These are phyloP conservation scores for Cladosporium sp. DNA, from an alignment of 2,329 filamentous ascomycete genomes.

Conservation along the genomic window DNA sequence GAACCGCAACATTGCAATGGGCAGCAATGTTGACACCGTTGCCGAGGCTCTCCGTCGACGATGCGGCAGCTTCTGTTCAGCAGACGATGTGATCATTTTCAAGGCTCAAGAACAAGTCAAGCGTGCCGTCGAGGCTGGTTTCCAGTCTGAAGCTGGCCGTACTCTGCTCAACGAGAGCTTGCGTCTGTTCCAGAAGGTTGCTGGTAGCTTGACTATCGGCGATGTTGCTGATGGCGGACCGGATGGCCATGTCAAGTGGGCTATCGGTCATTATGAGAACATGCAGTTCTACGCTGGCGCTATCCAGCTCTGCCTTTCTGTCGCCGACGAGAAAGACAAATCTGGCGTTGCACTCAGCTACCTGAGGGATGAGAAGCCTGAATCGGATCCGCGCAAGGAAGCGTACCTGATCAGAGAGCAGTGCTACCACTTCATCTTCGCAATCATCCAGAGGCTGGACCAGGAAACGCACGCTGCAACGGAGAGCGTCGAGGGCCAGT, in stretches of 20 bases:
- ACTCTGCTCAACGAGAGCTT: conserved; percentile 83
- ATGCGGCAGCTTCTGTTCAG: conserved; percentile 95
- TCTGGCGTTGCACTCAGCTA: conserved; percentile 80
- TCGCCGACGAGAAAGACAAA: conserved; percentile 79
- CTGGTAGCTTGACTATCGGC: conserved; percentile 66
- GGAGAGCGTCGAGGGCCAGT: conserved; percentile 70
- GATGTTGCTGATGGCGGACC: background rate
- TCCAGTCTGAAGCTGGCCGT: conserved; percentile 70
- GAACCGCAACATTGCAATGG: conserved; percentile 93
- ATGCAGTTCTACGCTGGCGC: conserved; percentile 88
- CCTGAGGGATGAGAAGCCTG: conserved; percentile 77
- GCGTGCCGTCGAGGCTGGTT: conserved; percentile 72
- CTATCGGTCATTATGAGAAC: conserved; percentile 71
- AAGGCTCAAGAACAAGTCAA: conserved; percentile 95
- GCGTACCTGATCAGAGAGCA: conserved; percentile 66
- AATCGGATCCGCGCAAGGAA: conserved; percentile 62
- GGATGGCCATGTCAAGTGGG: conserved; percentile 67
- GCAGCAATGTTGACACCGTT: conserved; percentile 94
- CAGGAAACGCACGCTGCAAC: conserved; percentile 62
- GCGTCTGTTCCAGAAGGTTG: conserved; percentile 82
- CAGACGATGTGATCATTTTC: conserved; percentile 96
- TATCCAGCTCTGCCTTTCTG: conserved; percentile 77
- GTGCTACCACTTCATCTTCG: conserved; percentile 84
- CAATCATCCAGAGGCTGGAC: conserved; percentile 75
- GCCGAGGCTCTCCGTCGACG: conserved; percentile 87